Percentiles rank a stretch among this genome's conserved stretches.
phyloP scores from a whole-genome alignment of 2,329 filamentous ascomycete genomes.

The Lecanicillium sp. region DNA sequence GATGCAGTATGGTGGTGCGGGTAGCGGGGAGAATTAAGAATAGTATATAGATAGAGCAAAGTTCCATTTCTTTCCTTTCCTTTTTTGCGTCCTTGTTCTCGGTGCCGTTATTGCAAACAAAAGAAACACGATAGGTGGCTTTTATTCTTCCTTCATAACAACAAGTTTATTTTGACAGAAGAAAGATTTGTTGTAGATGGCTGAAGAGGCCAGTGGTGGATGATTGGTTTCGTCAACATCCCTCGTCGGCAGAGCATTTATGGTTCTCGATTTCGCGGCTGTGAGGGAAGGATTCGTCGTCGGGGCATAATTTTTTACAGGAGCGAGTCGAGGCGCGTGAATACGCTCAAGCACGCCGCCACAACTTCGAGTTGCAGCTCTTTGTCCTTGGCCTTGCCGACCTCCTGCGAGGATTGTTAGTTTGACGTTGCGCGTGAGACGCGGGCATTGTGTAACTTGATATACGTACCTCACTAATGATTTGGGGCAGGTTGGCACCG shows the following conservation, averaged over 20 bases:
- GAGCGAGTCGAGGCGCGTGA: conserved; percentile 92
- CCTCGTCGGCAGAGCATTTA: too few species aligned
- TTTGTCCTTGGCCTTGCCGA: conserved; percentile 81
- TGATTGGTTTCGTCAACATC: too few species aligned
- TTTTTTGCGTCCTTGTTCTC: not conserved
- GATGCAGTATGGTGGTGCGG: not conserved
- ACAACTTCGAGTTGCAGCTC: conserved; percentile 97
- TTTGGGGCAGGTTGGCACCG: conserved; percentile 84
- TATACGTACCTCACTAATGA: conserved; percentile 62
- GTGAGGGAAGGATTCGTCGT: conserved; percentile 1
- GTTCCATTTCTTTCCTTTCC: not conserved
- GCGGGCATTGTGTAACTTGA: not conserved
- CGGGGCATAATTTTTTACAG: conserved; percentile 48
- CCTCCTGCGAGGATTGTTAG: conserved; percentile 48
- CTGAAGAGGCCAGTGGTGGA: too few species aligned
- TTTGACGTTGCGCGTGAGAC: not conserved
- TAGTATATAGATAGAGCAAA: conserved; percentile 8
- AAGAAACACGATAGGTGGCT: too few species aligned
- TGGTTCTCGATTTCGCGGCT: too few species aligned
- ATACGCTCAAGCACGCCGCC: conserved; percentile 92
- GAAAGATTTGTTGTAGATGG: too few species aligned
- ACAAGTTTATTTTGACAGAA: too few species aligned
- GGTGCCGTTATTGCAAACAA: too few species aligned
- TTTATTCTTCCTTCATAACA: too few species aligned
- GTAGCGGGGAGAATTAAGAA: conserved; percentile 8